phyloP scores from a whole-genome alignment of 495 filamentous ascomycete species.

The Aspergillus leporis region DNA sequence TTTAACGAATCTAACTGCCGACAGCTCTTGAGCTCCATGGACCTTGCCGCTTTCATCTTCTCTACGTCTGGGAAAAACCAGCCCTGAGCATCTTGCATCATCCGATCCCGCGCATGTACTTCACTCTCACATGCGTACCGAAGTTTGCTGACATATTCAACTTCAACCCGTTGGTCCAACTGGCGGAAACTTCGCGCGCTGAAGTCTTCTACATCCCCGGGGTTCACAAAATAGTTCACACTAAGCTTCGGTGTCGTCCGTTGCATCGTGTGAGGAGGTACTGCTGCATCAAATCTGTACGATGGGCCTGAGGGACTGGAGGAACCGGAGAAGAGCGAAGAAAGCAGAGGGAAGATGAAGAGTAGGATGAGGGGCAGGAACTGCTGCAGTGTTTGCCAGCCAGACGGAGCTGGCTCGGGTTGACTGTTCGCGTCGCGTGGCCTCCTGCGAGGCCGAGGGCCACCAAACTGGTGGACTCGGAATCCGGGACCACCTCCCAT shows the following conservation, averaged over 20 bases:
- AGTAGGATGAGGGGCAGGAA: constrained; percentile 85
- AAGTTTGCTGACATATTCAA: constrained; percentile 64
- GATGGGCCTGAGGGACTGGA: constrained; percentile 61
- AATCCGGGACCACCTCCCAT: constrained; percentile 80
- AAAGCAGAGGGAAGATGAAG: constrained; percentile 83
- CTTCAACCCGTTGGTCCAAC: constrained; percentile 77
- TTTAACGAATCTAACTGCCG: constrained; percentile 49
- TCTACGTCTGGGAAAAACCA: constrained; percentile 82
- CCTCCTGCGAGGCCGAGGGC: constrained; percentile 63
- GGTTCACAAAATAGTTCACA: constrained; percentile 83
- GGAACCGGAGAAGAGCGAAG: constrained; percentile 70
- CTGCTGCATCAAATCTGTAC: constrained; percentile 67
- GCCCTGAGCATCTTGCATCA: constrained; percentile 79
- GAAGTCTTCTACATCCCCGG: constrained; percentile 70
- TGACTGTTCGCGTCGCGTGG: constrained; percentile 63
- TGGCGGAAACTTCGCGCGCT: constrained; percentile 62
- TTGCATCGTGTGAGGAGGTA: constrained; percentile 68
- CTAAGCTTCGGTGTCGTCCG: constrained; percentile 69
- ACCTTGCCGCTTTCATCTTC: constrained; percentile 67
- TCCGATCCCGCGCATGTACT: constrained; percentile 55
- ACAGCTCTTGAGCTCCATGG: constrained; percentile 62
- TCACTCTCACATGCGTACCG: constrained; percentile 73
- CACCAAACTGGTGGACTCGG: constrained; percentile 85
- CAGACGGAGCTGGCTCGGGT: constrained; percentile 49
- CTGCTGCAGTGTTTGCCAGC: constrained; percentile 52